Evolutionary conservation across 371 early-diverging fungal species (phyloP), one percentile per base, ranked within the genome.

Genomic region (Mucor piriformis): DNA sequence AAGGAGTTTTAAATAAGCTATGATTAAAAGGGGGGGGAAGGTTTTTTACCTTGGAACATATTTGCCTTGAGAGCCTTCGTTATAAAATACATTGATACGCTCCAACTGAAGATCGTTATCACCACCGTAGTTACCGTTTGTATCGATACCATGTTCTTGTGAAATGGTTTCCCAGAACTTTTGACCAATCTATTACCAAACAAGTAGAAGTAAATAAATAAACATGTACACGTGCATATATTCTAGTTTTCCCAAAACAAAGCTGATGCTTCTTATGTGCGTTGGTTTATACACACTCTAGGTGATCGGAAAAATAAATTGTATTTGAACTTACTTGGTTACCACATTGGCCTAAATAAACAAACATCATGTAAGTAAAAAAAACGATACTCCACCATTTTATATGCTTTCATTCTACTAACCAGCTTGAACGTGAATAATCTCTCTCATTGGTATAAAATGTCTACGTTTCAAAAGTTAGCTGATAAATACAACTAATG

Each of bases 391-490:
- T n/a, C n/a, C n/a, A n/a, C n/a, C n/a, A n/a, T n/a, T n/a, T n/a
- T n/a, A n/a, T n/a, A n/a, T n/a, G n/a, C n/a, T n/a, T n/a, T n/a
- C n/a, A n/a, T n/a, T n/a, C 12, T 15, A 46, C 46, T 62, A 64
- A 72, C 99, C 99, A 70, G 97, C 95, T 84, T 99, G 99, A 70
- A 99, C 83, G 86, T 98, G 98, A 71, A 99, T 95, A 71, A 99
- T 98, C 89, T 99, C 99, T 84, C 99, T 90, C 99, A 99, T n/a
- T 98, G 18, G 29, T 66, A 18, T 35, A 20, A 40, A 42, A n/a
- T n/a, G n/a, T n/a, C n/a, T n/a, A n/a, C n/a, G n/a, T n/a, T 20
- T 23, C 20, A 32, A 16, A 33, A 15, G 15, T 37, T 50, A 27
- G 33, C n/a, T n/a, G 20, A 18, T 32, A 11, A 23, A 13, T 35